phyloP scores from a whole-genome alignment of 176 grass and related monocot genomes.

The Carex myosuroides region DNA sequence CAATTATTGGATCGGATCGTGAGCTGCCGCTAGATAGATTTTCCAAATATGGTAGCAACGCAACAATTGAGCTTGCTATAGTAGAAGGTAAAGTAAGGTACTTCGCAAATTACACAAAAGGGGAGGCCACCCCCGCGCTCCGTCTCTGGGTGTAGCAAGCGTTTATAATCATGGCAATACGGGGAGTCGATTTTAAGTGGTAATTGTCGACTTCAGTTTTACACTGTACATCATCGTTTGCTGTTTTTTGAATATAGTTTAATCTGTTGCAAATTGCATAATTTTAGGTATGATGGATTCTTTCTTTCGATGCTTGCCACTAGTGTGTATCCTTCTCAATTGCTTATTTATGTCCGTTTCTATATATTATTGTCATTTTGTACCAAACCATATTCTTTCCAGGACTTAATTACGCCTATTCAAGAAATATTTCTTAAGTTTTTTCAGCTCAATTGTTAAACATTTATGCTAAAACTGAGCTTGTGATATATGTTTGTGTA shows the following conservation, averaged over 20 bases:
- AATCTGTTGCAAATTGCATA: background rate
- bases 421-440: background rate
- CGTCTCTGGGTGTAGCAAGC: too few relatives aligned
- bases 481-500: slow-evolving; percentile 2
- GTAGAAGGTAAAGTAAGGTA: too few relatives aligned
- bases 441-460: background rate
- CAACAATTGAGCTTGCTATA: too few relatives aligned
- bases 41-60: too few relatives aligned
- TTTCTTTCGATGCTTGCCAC: slow-evolving; percentile 96
- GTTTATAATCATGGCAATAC: slow-evolving; percentile 35
- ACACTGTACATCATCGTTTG: background rate
- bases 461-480: slow-evolving; percentile 1
- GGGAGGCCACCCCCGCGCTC: too few relatives aligned
- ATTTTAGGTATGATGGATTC: slow-evolving; percentile 88
- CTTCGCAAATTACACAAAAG: too few relatives aligned
- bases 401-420: background rate
- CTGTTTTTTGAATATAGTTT: background rate
- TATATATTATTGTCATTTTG: background rate
- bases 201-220: slow-evolving; percentile 7
- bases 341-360: background rate
- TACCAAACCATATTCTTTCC: background rate
- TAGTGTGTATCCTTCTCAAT: slow-evolving; percentile 63
- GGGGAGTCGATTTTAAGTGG: slow-evolving; percentile 61
- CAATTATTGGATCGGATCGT: too few relatives aligned
- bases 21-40: too few relatives aligned